Evolutionary conservation across 2,329 filamentous ascomycete species (phyloP), one percentile per base, ranked within the genome.

Genomic region (Sclerotinia subarctica): DNA sequence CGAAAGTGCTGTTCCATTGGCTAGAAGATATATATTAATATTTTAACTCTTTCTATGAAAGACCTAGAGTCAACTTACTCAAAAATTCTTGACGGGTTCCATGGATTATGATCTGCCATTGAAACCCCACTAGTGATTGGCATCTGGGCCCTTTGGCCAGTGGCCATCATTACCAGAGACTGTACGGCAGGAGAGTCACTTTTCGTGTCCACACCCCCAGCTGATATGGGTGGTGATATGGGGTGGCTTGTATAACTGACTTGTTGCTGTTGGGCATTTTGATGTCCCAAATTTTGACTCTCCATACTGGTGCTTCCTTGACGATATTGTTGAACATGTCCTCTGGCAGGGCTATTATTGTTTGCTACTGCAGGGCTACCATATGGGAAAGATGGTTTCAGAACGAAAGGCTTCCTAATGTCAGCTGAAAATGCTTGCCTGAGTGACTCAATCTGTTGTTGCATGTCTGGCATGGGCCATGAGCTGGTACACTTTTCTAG

Each of bases 1-100:
- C 92, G 81, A 97, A 98, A 72, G 94, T 94, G 76, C 91, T 89
- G 79, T 96, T 94, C 94, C 94, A 98, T 83, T 97, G 93, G 79
- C 94, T 96, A 75, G 73, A 8, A 49, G 35, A 64, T 49, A 70
- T 49, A 70, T 11, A 35, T 82, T 73, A 79, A 74, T 66, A 64
- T 68, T 67, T 54, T 11, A 29, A 8, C 3, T 10, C 0, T 47
- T 2, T 47, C 56, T 15, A 8, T 29, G 53, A 21, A 5, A n/a
- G 15, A 11, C 51, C 11, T 3, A 26, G 60, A 10, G 38, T 32
- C 21, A 19, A 86, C 92, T 84, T 86, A 96, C 93, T 94, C 92
- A 84, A 96, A 94, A 73, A 97, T 93, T 69, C 90, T 87, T 44
- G 91, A 86, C 32, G 93, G 94, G 75, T 97, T 96, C 93, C 93